Percentiles rank a stretch among this genome's conserved stretches.
Conservation (phyloP, 257 asterid genomes). For the Petrea volubilis region DNA sequence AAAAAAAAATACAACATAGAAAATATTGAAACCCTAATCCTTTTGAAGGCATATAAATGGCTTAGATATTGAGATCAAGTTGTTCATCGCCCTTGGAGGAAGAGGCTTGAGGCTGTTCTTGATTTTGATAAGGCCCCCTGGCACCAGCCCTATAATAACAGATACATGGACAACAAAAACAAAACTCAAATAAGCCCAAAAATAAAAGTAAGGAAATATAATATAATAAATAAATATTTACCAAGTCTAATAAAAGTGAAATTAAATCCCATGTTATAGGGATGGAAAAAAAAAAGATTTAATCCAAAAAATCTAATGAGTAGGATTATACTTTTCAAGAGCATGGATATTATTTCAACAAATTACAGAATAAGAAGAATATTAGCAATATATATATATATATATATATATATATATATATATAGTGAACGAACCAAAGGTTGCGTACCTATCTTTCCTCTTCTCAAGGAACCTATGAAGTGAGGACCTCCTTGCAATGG, state of each 20-base stretch:
- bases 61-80: slow-evolving; percentile 58
- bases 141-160: slow-evolving; percentile 46
- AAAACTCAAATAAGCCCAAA: neutral
- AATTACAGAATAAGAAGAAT: neutral
- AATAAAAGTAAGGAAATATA: neutral
- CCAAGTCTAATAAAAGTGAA: too few species aligned
- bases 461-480: slow-evolving; percentile 60
- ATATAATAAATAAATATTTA: too few species aligned
- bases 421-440: too few species aligned
- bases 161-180: neutral
- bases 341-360: too few species aligned
- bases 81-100: slow-evolving; percentile 54
- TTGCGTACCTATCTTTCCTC: slow-evolving; percentile 68
- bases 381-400: neutral
- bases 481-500: slow-evolving; percentile 82
- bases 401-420: too few species aligned
- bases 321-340: too few species aligned
- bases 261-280: neutral
- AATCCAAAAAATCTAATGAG: too few species aligned
- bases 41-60: neutral
- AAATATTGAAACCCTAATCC: slow-evolving; percentile 13
- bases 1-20: neutral
- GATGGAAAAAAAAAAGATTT: neutral
- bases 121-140: slow-evolving; percentile 67
- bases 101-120: slow-evolving; percentile 34